Evolutionary conservation across 768 basidiomycete genomes (phyloP), one percentile per base, ranked within the genome.

Genomic region (Nidularia sp.): DNA sequence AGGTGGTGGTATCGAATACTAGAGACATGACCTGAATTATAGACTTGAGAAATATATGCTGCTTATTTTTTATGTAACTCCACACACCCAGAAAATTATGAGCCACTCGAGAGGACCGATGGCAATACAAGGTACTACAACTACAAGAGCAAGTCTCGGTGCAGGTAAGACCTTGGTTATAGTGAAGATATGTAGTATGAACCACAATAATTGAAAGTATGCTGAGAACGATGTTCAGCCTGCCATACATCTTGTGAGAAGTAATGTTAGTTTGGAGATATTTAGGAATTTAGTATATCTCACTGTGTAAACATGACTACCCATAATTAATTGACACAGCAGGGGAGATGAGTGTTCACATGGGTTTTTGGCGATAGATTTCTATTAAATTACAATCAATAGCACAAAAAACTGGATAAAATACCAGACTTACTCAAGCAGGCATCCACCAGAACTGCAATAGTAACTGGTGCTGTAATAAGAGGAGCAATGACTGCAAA

Each of bases 301-400:
- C 57, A 62, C 63, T 35, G 60, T 62, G 50, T 59, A 63, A 39
- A 65, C 62, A 18, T 62, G 57, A 43, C 53, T 53, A 6, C 63
- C 63, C 45, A 65, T 48, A 18, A 65, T 63, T 15, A 60, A 43
- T 43, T 65, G 64, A 63, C 9, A 65, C 43, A 13, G 61, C 52
- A 15, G 62, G 63, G 3, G 60, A 63, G 2, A 65, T 60, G 1
- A 65, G 48, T 25, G 62, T 59, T 6, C 64, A 59, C 2, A 65
- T 59, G 6, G 64, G 64, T 49, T 62, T 53, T 50, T 57, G 62
- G n/a, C 34, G 54, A 49, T 54, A 63, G 18, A 63, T 55, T 35
- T 57, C 62, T 65, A 34, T 15, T 32, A 35, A 36, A 32, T 49
- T 9, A 39, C 36, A 39, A 39, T 39, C 36, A 39, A 13, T 6